Evolutionary conservation across 2,329 filamentous ascomycete species (phyloP), one percentile per base, ranked within the genome.

Genomic region (Gaeumannomyces tritici): DNA sequence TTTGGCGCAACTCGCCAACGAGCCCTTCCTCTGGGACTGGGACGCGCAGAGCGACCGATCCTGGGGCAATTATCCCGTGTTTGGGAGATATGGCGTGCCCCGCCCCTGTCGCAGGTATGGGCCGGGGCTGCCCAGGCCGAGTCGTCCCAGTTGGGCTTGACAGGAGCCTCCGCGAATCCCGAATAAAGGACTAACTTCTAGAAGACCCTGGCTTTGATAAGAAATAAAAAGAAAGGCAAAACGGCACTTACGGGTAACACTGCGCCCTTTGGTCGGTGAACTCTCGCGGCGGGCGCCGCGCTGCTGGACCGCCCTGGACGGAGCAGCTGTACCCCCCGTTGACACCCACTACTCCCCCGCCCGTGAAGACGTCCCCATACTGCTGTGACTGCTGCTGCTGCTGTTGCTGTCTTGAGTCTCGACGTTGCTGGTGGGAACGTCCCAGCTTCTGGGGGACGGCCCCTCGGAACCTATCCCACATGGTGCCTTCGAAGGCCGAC

Each of bases 231-330:
- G 33, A 60, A 42, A 8, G 5, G 58, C 60, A 61, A 42, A 51
- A 59, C 33, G 18, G 1, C 18, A 69, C 68, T 69, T 67, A 71
- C 69, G 67, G 67, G n/a, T 66, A 70, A 26, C 65, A 62, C 31
- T 65, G 64, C 62, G 67, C 61, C 33, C 67, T 65, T 57, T 67
- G 66, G 61, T 70, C 64, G n/a, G 69, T 61, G 63, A 69, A 69
- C 61, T 74, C 71, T 59, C 67, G 69, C 5, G 71, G 67, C n/a
- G 73, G 71, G 42, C 70, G 65, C 47, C 66, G 65, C 31, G 74
- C 69, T 59, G 73, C 64, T 31, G 71, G 69, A 3, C 74, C 74
- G 56, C 74, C 75, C 65, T 69, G 70, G 63, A 77, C 73, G 0
- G 72, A 70, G 64, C 75, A 76, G 57, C 66, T 70, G 66, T 77